Evolutionary conservation across 1,284 basidiomycete genomes (phyloP).

Genomic region (Heterobasidion occidentale): DNA sequence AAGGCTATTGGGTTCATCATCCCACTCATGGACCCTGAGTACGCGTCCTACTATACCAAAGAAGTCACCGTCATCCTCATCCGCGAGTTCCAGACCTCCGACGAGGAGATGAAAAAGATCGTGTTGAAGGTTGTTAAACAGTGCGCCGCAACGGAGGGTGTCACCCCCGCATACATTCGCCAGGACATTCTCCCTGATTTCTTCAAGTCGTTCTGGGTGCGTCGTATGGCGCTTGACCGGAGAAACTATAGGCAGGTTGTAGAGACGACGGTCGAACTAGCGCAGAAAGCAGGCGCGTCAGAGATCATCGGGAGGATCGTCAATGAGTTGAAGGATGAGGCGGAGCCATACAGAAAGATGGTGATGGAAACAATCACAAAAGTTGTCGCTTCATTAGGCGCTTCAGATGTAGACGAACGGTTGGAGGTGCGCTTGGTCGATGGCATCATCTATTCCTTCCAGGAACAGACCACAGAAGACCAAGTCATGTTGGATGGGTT

Average conservation of each 20-base stretch:
- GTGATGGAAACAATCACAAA: constrained; percentile 99
- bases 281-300: constrained; percentile 92
- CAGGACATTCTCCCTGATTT: constrained; percentile 99
- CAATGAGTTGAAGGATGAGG: constrained; percentile 95
- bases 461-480: constrained; percentile 98
- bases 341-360: constrained; percentile 98
- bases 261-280: constrained; percentile 96
- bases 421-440: constrained; percentile 93
- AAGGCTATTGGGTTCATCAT: constrained; percentile 99
- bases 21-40: constrained; percentile 99
- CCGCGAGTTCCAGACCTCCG: constrained; percentile 98
- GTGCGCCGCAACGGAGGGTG: constrained; percentile 96
- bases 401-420: constrained; percentile 94
- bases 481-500: constrained; percentile 99
- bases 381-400: constrained; percentile 87
- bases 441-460: constrained; percentile 99
- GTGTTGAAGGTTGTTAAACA: constrained; percentile 99
- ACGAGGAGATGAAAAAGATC: constrained; percentile 99
- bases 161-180: constrained; percentile 89
- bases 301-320: constrained; percentile 95
- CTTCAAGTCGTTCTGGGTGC: constrained; percentile 98
- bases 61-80: constrained; percentile 98
- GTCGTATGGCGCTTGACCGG: constrained; percentile 94
- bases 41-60: constrained; percentile 95
- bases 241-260: constrained; percentile 97